Conservation (phyloP, 73 alveolate genomes). For the Paramecium biaurelia region DNA sequence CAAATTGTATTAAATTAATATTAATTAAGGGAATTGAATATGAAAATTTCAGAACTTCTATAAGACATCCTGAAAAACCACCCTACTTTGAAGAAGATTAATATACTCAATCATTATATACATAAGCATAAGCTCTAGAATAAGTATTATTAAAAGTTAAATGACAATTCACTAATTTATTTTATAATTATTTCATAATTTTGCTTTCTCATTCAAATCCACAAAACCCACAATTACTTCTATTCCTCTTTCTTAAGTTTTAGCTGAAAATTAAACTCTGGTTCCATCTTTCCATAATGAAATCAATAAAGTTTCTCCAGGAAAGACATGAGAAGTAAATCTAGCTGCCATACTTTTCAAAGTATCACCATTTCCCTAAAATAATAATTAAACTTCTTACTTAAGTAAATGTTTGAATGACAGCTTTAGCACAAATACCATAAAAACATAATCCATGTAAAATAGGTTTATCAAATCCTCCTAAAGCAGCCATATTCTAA, state of each 20-base stretch:
- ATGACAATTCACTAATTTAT: not conserved
- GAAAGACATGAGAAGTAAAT: slow-evolving; percentile 85
- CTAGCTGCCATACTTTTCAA: slow-evolving; percentile 68
- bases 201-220: slow-evolving; percentile 71
- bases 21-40: not conserved
- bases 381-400: not conserved
- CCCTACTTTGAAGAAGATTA: slow-evolving; percentile 27
- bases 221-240: slow-evolving; percentile 74
- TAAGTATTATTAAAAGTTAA: not conserved
- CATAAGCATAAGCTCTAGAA: slow-evolving; percentile 14
- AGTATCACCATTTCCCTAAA: slow-evolving; percentile 61
- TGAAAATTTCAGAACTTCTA: not conserved
- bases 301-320: slow-evolving; percentile 84
- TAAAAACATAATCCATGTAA: slow-evolving; percentile 88
- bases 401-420: slow-evolving; percentile 69
- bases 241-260: slow-evolving; percentile 82
- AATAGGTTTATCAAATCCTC: slow-evolving; percentile 87
- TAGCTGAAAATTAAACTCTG: slow-evolving; percentile 71
- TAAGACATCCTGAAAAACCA: not conserved
- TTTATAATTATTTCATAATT: slow-evolving; percentile 56
- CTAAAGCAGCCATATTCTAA: slow-evolving; percentile 80
- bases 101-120: not conserved
- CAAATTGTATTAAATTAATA: not conserved
- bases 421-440: slow-evolving; percentile 79
- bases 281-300: slow-evolving; percentile 84